Conservation (phyloP, 805 yeast genomes). For the Tetrapisispora iriomotensis region DNA sequence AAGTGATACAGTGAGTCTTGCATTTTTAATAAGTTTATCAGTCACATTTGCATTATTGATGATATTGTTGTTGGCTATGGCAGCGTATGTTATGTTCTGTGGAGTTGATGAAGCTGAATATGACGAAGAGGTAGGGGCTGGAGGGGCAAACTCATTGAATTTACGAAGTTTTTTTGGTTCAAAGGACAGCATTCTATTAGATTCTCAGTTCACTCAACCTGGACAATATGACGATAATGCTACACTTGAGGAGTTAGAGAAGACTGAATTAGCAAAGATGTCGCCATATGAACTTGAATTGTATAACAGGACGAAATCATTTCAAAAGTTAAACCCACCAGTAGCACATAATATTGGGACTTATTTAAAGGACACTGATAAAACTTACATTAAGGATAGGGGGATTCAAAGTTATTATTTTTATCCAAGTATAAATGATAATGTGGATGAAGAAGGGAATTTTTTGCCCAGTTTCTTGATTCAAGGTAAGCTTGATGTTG, state of each 20-base stretch:
- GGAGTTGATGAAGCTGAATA: constrained; percentile 25
- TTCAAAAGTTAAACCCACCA: constrained; percentile 25
- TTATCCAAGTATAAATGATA: constrained; percentile 29
- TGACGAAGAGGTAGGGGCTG: constrained; percentile 23
- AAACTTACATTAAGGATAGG: constrained; percentile 25
- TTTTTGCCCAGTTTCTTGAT: constrained; percentile 29
- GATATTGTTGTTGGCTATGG: constrained; percentile 24
- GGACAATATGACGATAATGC: constrained; percentile 25
- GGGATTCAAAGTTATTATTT: constrained; percentile 29
- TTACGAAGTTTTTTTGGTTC: constrained; percentile 19
- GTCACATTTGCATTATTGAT: constrained; percentile 28
- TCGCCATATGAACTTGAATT: constrained; percentile 25
- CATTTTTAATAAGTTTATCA: constrained; percentile 27
- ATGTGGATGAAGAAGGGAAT: constrained; percentile 24
- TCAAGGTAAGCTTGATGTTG: constrained; percentile 28
- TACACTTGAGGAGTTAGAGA: constrained; percentile 17
- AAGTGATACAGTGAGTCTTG: constrained; percentile 25
- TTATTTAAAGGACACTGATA: constrained; percentile 19
- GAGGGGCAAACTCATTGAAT: constrained; percentile 7
- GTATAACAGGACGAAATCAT: constrained; percentile 25
- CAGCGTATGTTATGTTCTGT: constrained; percentile 28
- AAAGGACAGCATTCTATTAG: constrained; percentile 22
- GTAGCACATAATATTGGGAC: constrained; percentile 25
- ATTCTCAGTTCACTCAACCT: constrained; percentile 23
- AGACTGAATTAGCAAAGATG: constrained; percentile 21